Percentiles rank a stretch among this genome's conserved stretches.
Conservation (phyloP, 352 stramenopile genomes). For the Phytophthora syringae region DNA sequence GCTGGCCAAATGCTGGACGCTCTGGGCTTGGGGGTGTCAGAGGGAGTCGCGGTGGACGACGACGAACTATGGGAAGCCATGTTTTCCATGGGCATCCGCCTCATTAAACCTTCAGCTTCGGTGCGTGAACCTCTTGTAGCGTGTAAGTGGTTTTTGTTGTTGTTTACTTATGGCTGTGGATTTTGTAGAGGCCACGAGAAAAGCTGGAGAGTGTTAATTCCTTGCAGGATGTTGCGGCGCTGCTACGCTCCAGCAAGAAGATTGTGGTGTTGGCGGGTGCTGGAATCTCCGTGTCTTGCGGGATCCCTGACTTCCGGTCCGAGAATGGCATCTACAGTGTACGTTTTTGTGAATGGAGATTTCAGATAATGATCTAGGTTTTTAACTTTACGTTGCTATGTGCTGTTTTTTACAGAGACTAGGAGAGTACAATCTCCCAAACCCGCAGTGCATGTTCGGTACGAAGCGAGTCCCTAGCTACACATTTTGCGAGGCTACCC, state of each 20-base stretch:
- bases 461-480: conserved; percentile 10
- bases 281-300: conserved; percentile 96
- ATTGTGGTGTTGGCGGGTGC: conserved; percentile 94
- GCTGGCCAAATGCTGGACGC: conserved; percentile 80
- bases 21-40: conserved; percentile 79
- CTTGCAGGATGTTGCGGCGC: conserved; percentile 75
- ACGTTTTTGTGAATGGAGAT: conserved; percentile 32
- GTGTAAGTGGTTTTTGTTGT: background rate
- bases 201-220: conserved; percentile 66
- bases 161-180: conserved; percentile 10
- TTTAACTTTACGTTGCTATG: conserved; percentile 4
- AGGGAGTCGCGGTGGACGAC: conserved; percentile 77
- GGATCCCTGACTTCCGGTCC: conserved; percentile 99
- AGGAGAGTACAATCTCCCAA: conserved; percentile 83
- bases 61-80: conserved; percentile 88
- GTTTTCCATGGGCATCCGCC: conserved; percentile 84
- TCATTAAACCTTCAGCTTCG: conserved; percentile 72
- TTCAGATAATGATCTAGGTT: background rate
- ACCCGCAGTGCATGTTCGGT: conserved; percentile 90
- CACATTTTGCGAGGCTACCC: background rate
- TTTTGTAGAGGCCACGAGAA: conserved; percentile 40
- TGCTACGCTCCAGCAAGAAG: conserved; percentile 82
- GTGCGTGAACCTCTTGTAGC: conserved; percentile 34
- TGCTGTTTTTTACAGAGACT: conserved; percentile 51
- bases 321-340: conserved; percentile 92